Percentiles rank a stretch among this genome's conserved stretches.
These are phyloP conservation scores for Fusarium lateritium DNA, from an alignment of 2,329 filamentous ascomycete genomes.

Conservation along the genomic window DNA sequence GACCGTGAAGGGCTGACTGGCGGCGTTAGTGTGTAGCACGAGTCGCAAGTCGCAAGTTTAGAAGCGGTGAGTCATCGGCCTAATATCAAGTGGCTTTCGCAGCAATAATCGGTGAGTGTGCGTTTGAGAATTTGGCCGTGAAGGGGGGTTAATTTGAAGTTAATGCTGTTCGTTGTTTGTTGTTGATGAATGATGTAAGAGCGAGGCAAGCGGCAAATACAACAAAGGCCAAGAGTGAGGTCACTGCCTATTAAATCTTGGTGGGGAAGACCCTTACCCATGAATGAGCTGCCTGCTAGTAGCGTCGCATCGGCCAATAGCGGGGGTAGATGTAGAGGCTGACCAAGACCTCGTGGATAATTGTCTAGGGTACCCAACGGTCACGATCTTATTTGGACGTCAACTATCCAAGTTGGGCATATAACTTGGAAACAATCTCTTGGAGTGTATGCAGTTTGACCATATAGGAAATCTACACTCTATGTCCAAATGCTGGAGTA, in stretches of 20 bases:
- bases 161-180: slow-evolving; percentile 15
- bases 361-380: slow-evolving; percentile 31
- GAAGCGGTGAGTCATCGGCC: slow-evolving; percentile 32
- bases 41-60: neutral
- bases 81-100: slow-evolving; percentile 14
- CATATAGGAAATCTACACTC: no score
- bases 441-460: no score
- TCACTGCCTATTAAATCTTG: slow-evolving; percentile 11
- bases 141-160: slow-evolving; percentile 19
- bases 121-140: slow-evolving; percentile 16
- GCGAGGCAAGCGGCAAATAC: slow-evolving; percentile 20
- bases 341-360: slow-evolving; percentile 29
- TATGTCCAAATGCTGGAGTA: no score
- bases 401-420: neutral
- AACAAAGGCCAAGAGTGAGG: slow-evolving; percentile 10
- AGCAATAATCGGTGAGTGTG: neutral
- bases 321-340: slow-evolving; percentile 9
- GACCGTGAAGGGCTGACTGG: slow-evolving; percentile 19
- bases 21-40: neutral
- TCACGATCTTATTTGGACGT: slow-evolving; percentile 20
- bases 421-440: no score
- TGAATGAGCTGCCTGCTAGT: slow-evolving; percentile 7
- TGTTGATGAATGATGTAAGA: slow-evolving; percentile 41
- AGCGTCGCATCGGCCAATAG: slow-evolving; percentile 23
- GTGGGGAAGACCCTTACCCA: slow-evolving; percentile 25